These are phyloP conservation scores for Gymnopilus junonius DNA, from an alignment of 768 basidiomycete genomes.

Conservation along the genomic window DNA sequence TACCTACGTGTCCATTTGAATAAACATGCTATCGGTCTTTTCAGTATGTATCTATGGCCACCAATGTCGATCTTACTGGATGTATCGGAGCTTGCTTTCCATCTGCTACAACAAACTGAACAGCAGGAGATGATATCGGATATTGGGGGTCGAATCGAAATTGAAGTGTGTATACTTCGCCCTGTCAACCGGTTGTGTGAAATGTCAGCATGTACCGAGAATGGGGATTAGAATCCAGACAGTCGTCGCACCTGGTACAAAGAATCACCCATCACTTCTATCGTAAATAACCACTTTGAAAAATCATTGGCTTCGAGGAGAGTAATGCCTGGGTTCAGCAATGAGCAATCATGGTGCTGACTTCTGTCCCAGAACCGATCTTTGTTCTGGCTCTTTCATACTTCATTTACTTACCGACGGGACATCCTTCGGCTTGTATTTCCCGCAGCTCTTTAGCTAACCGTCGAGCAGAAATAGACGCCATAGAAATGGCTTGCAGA, in stretches of 20 bases:
- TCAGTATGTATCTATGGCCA: neutral
- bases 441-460: conserved; percentile 75
- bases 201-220: neutral
- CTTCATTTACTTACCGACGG: conserved; percentile 53
- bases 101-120: conserved; percentile 79
- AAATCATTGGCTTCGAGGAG: conserved; percentile 80
- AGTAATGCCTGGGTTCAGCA: conserved; percentile 59
- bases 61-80: conserved; percentile 55
- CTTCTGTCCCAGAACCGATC: neutral
- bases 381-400: neutral
- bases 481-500: conserved; percentile 40
- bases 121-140: conserved; percentile 87
- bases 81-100: conserved; percentile 73
- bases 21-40: conserved; percentile 69
- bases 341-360: neutral
- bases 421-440: conserved; percentile 67
- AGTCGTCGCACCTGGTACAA: conserved; percentile 61
- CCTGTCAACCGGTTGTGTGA: conserved; percentile 43
- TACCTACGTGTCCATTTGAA: conserved; percentile 81
- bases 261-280: conserved; percentile 86
- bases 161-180: conserved; percentile 75
- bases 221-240: neutral
- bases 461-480: conserved; percentile 65
- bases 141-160: conserved; percentile 84
- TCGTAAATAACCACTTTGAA: conserved; percentile 74